Evolutionary conservation across 1,139 yeast species (phyloP), one percentile per base, ranked within the genome.

Genomic region (Yamadazyma taylorii): DNA sequence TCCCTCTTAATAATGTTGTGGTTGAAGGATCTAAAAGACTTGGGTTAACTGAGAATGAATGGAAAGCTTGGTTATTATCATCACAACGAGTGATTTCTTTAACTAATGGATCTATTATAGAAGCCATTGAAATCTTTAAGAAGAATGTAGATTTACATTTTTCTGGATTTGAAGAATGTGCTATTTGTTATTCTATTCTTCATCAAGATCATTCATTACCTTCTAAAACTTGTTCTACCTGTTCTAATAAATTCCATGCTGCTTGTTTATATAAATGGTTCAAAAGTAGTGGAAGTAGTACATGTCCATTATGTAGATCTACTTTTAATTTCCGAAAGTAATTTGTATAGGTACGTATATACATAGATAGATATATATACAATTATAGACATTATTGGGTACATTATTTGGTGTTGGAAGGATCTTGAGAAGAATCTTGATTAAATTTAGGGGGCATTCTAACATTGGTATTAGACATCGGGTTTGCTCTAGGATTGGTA

Each of bases 181-280:
- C 97, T 5, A 89, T 92, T 54, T 92, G 99, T 60, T 92, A 90
- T 58, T 83, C 95, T 3, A 84, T 90, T 46, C 69, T 89, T 46
- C 96, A 90, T 55, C 92, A 86, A 49, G 97, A 90, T 54, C 85
- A 86, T 53, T 84, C 96, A 3, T 73, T 92, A 43, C 98, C 99
- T 4, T 79, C 88, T 25, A 90, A 89, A 63, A 76, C 75, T 5
- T 92, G 99, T 63, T 72, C 84, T 11, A 89, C 96, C 0, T 92
- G 99, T 71, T 80, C 80, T 53, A 90, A 94, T 67, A 87, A 85
- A 60, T 92, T 90, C 71, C 99, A 92, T 59, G 84, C 96, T n/a
- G 96, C 94, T 9, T 92, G 99, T 71, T 71, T 92, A 39, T 90
- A 88, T 70, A 86, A 90, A 59, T 92, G 99, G 99, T 92, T 92